phyloP scores from a whole-genome alignment of 2,329 filamentous ascomycete genomes.

The Lasiodiplodia sp. region DNA sequence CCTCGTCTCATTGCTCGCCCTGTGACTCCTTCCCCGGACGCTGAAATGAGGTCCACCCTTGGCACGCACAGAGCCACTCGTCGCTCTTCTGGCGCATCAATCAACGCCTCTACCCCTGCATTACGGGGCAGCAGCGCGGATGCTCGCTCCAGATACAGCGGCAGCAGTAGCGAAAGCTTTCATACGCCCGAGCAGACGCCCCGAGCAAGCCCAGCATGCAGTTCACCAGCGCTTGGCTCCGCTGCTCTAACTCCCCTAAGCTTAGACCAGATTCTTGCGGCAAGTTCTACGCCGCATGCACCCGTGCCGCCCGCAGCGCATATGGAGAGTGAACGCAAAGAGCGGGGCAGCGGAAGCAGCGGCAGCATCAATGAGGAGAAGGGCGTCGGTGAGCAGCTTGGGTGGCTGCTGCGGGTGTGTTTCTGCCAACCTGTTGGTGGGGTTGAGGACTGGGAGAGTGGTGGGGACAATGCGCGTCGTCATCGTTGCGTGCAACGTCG shows the following conservation, averaged over 20 bases:
- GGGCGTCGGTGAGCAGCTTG: constrained; percentile 31
- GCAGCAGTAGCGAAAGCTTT: constrained; percentile 10
- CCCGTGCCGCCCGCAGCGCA: neutral
- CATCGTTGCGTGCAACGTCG: neutral
- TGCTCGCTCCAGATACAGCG: neutral
- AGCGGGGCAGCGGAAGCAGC: neutral
- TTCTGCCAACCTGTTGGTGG: constrained; percentile 48
- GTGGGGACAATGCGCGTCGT: constrained; percentile 41
- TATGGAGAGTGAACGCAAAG: neutral
- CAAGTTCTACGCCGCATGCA: neutral
- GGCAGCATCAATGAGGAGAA: constrained; percentile 11
- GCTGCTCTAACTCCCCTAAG: neutral
- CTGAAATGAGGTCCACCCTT: constrained; percentile 26
- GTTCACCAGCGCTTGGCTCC: neutral
- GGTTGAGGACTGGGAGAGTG: constrained; percentile 53
- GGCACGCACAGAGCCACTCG: constrained; percentile 12
- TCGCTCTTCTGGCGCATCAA: neutral
- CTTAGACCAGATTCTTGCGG: constrained; percentile 1
- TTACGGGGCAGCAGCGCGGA: neutral
- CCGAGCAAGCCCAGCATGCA: neutral
- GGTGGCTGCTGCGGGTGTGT: constrained; percentile 41
- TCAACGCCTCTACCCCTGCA: neutral
- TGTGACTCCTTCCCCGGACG: constrained; percentile 43
- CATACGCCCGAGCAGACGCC: constrained; percentile 19
- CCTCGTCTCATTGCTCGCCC: constrained; percentile 36